Base-by-base conservation (phyloP, 768 basidiomycete genomes). In the Myochromella boudieri region DNA sequence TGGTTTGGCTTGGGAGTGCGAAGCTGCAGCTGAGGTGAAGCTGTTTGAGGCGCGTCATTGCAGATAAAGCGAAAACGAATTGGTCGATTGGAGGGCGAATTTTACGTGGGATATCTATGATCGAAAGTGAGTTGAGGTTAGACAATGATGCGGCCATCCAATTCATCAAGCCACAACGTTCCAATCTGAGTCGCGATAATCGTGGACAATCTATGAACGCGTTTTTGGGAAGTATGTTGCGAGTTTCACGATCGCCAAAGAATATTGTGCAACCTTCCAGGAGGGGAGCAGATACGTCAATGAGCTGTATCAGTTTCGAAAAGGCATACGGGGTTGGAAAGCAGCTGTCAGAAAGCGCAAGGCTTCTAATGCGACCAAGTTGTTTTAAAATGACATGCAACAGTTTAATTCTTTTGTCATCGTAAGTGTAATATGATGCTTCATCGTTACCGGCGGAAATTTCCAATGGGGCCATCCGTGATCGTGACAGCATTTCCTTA, bases 401-500 rank as follows among this genome's bases (percentile, higher is more conserved):
- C 29, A 37, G 18, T n/a, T 14, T 20, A 12, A 9, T 10, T 28
- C 3, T 10, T 38, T 15, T 25, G 20, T 26, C 10, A 21, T 15
- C 12, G 25, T 18, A 14, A 24, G 6, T 1, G 6, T 14, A 29
- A 20, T 20, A 11, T 28, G 10, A 18, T n/a, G 3, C n/a, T 2
- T 10, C 12, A 6, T 8, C 1, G 14, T 37, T 12, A 24, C 8
- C 25, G 20, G 31, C 21, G 6, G 29, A 26, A 5, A 51, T 24
- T 6, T 28, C 47, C 36, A 51, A 46, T 15, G 50, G 36, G 9
- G 45, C 50, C 28, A 32, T 38, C 29, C 33, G 32, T n/a, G 40
- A 52, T 11, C 46, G 46, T 10, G 2, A 18, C 11, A 47, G 20
- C 50, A 47, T 52, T 28, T 52, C 50, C 5, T 36, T 18, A 3